Conservation (phyloP, 352 stramenopile genomes). For the Pythium plurisporium region DNA sequence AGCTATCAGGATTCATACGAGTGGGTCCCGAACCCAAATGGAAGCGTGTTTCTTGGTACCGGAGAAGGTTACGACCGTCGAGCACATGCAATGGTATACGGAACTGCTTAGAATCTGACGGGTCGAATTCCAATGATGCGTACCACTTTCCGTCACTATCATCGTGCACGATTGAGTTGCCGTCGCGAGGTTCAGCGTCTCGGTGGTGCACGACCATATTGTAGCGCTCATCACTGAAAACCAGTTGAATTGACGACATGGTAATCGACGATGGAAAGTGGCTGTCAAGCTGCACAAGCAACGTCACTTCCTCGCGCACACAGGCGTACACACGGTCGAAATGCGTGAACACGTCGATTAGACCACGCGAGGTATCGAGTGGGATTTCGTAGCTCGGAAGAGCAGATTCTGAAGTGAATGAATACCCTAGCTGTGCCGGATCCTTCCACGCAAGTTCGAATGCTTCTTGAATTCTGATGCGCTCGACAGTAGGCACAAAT, state of each 20-base stretch:
- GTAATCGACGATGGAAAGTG: slow-evolving; percentile 52
- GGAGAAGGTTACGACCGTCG: slow-evolving; percentile 46
- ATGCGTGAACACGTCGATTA: slow-evolving; percentile 47
- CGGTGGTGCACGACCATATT: slow-evolving; percentile 53
- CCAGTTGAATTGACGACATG: slow-evolving; percentile 58
- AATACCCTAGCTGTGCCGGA: slow-evolving; percentile 30
- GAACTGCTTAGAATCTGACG: slow-evolving; percentile 33
- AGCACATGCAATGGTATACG: slow-evolving; percentile 48
- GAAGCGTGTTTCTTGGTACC: slow-evolving; percentile 62
- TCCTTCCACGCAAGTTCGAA: slow-evolving; percentile 64
- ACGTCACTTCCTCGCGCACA: slow-evolving; percentile 55
- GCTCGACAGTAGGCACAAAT: slow-evolving; percentile 55
- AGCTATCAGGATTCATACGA: slow-evolving; percentile 11
- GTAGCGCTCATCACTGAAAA: slow-evolving; percentile 77
- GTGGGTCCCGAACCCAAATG: slow-evolving; percentile 29
- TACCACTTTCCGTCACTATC: slow-evolving; percentile 36
- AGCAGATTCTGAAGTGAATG: slow-evolving; percentile 36
- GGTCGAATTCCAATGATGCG: slow-evolving; percentile 45
- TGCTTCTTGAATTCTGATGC: slow-evolving; percentile 46
- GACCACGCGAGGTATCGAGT: slow-evolving; percentile 42
- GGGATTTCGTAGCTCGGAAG: slow-evolving; percentile 42
- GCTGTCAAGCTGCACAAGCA: slow-evolving; percentile 47
- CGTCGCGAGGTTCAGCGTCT: neutral
- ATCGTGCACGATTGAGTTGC: slow-evolving; percentile 6
- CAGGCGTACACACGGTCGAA: slow-evolving; percentile 67